Evolutionary conservation across 257 asterid genomes (phyloP).

Genomic region (Primulina tabacum): DNA sequence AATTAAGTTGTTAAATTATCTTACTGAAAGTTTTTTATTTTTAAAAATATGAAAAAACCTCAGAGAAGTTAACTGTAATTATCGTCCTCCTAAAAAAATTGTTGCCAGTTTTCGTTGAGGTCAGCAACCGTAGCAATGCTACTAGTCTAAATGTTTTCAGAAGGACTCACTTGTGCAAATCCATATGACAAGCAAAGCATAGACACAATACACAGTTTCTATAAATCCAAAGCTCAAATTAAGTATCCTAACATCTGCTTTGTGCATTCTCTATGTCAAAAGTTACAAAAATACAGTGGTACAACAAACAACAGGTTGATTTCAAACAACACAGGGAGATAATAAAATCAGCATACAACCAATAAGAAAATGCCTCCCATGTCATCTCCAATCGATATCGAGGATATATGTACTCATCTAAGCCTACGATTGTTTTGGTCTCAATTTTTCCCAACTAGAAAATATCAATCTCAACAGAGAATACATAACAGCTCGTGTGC

Average conservation of each 20-base stretch:
- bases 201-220: neutral
- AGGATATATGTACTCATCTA: neutral
- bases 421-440: constrained; percentile 34
- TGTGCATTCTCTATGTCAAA: neutral
- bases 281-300: neutral
- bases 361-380: neutral
- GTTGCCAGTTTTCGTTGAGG: too few species aligned
- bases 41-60: too few species aligned
- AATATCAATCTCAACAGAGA: constrained; percentile 47
- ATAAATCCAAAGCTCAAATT: neutral
- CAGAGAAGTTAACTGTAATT: too few species aligned
- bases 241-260: neutral
- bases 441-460: constrained; percentile 50
- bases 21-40: too few species aligned
- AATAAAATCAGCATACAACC: neutral
- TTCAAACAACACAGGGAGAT: neutral
- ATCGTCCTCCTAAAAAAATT: too few species aligned
- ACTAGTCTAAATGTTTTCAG: too few species aligned
- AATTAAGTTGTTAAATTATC: too few species aligned
- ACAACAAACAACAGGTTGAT: neutral
- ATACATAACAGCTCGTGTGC: constrained; percentile 49
- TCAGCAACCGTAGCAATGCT: too few species aligned
- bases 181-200: neutral
- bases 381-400: neutral
- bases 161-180: neutral